Conservation (phyloP, 495 filamentous ascomycete genomes). For the Penicillium robsamsonii region DNA sequence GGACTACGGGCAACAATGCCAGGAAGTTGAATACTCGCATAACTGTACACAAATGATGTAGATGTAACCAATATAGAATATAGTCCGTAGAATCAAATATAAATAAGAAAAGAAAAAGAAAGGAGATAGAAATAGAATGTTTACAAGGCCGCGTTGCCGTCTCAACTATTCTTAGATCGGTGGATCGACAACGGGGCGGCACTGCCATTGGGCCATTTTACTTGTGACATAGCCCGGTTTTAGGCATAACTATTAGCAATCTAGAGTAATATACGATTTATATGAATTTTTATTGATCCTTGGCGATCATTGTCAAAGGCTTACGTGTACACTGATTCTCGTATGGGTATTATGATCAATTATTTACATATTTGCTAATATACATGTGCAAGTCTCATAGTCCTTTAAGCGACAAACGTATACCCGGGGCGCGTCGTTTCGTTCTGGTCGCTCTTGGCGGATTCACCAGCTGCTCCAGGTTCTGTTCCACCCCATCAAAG, state of each 20-base stretch:
- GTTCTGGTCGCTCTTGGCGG: constrained; percentile 21
- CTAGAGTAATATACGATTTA: background rate
- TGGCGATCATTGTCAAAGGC: background rate
- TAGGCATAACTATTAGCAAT: background rate
- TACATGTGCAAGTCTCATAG: constrained; percentile 6
- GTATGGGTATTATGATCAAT: constrained; percentile 10
- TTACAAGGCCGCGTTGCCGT: constrained; percentile 36
- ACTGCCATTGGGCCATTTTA: constrained; percentile 11
- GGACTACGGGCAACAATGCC: constrained; percentile 31
- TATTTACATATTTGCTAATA: constrained; percentile 10
- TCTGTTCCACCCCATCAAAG: constrained; percentile 23
- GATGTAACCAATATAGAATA: constrained; percentile 5
- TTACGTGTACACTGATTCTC: constrained; percentile 1
- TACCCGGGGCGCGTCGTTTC: constrained; percentile 9
- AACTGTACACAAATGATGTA: constrained; percentile 9
- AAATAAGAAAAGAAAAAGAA: constrained; percentile 8
- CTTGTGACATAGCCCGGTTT: constrained; percentile 1
- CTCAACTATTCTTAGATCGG: constrained; percentile 39
- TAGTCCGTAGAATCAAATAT: constrained; percentile 3
- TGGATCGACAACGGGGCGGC: constrained; percentile 12
- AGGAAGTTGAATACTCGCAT: constrained; percentile 35
- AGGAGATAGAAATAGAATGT: constrained; percentile 4
- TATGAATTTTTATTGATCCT: background rate
- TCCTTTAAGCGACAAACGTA: constrained; percentile 8
- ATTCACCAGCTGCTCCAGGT: constrained; percentile 27